These are phyloP conservation scores for Cytospora leucostoma DNA, from an alignment of 2,329 filamentous ascomycete species.

Conservation along the genomic window DNA sequence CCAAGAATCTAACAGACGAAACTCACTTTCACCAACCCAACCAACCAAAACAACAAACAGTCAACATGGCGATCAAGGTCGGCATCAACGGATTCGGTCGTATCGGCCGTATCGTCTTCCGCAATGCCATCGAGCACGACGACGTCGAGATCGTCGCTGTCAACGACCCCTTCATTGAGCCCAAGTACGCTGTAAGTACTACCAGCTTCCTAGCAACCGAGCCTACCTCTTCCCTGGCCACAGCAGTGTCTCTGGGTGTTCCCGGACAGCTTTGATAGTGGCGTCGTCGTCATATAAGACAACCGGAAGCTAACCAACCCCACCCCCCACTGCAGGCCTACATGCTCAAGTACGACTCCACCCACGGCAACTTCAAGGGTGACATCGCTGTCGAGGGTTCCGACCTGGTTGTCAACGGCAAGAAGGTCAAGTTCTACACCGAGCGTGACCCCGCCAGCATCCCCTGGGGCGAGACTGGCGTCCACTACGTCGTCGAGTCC, in stretches of 20 bases:
- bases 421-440: constrained; percentile 91
- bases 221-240: neutral
- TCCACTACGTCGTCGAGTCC: constrained; percentile 94
- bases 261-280: neutral
- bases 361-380: constrained; percentile 96
- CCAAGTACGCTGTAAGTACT: constrained; percentile 87
- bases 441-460: constrained; percentile 89
- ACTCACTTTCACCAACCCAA: neutral
- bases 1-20: constrained; percentile 11
- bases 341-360: constrained; percentile 99
- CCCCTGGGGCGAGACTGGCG: constrained; percentile 84
- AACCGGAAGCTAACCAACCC: constrained; percentile 35
- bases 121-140: constrained; percentile 89
- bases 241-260: neutral
- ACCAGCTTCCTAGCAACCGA: constrained; percentile 10
- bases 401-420: constrained; percentile 87
- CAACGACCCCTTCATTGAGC: constrained; percentile 99
- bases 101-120: constrained; percentile 99
- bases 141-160: constrained; percentile 93
- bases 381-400: constrained; percentile 71
- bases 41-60: constrained; percentile 28
- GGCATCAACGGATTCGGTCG: constrained; percentile 99
- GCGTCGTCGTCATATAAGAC: neutral
- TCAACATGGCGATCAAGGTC: constrained; percentile 68
- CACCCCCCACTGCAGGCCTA: constrained; percentile 66